phyloP scores from a whole-genome alignment of 1,284 basidiomycete species.

The Schizophyllum commune region DNA sequence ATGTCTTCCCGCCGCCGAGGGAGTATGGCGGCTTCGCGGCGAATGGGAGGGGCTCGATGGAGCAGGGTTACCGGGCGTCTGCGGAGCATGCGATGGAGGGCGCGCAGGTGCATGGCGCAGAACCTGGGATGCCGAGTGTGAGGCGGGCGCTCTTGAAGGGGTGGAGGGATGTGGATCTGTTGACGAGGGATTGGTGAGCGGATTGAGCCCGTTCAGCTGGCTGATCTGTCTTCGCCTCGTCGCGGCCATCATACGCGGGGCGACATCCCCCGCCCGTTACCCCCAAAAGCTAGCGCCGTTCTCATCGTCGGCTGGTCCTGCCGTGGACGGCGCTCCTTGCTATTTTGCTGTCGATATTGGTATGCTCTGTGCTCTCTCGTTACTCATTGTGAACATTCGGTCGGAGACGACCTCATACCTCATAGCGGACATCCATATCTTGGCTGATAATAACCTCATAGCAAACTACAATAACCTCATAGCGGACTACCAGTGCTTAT shows the following conservation, averaged over 20 bases:
- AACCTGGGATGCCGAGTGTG: conserved; percentile 39
- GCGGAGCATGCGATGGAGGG: conserved; percentile 18
- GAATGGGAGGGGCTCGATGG: too few species aligned
- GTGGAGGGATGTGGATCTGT: conserved; percentile 44
- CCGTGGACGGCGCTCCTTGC: not conserved
- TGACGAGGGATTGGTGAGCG: conserved; percentile 14
- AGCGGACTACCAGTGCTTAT: too few species aligned
- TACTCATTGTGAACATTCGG: too few species aligned
- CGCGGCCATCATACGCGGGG: conserved; percentile 22
- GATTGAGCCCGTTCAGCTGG: not conserved
- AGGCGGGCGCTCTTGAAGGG: conserved; percentile 44
- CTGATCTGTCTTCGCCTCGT: not conserved
- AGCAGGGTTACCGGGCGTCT: too few species aligned
- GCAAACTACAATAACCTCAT: too few species aligned
- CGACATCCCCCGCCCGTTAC: too few species aligned
- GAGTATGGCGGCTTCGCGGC: not conserved
- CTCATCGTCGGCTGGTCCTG: too few species aligned
- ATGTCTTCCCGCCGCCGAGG: conserved; percentile 14
- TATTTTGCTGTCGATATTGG: not conserved
- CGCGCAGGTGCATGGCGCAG: conserved; percentile 23
- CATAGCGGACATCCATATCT: too few species aligned
- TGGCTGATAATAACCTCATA: too few species aligned
- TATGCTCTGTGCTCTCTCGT: not conserved
- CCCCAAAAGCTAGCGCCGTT: not conserved
- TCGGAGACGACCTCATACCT: too few species aligned